Base-by-base conservation (phyloP, 2,329 filamentous ascomycete genomes). In the Coniosporium tulheliwenetii region DNA sequence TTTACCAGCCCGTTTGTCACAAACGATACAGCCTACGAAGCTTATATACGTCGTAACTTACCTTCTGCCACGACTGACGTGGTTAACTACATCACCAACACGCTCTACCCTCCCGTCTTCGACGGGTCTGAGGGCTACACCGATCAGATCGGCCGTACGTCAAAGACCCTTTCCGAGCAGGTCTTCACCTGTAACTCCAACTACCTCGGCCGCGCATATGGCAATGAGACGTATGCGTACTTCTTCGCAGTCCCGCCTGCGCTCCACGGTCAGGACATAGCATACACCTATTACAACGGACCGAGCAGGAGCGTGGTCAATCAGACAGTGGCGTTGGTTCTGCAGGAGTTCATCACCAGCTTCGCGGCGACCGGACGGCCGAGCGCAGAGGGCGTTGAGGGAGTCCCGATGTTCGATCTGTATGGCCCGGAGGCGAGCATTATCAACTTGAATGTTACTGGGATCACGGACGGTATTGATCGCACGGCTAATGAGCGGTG, bases 271-370 rank as follows among this genome's bases (percentile, higher is more conserved):
- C 52, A 62, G 39, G 73, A 77, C 46, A 47, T 72, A 3, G 44
- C 60, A 0, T 75, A 71, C 47, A 71, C 68, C 1, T 75, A 67
- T 54, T 76, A 64, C 55, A 63, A 66, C 35, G 60, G 56, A 31
- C 38, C 10, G 13, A 39, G 12, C 19, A 26, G 19, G 1, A 32
- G 15, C 15, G 42, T 45, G 31, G 32, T 40, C 10, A 39, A 39
- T 44, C 46, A 46, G 2, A 58, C 56, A 1, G 50, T 65, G 8
- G 66, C 65, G 1, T 45, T 63, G 32, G 60, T 62, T 19, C 47
- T 69, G 49, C 65, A 69, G 48, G 54, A 66, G 12, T 67, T 64
- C 46, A 63, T 67, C 40, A 61, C 60, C 5, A 57, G 53, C 38
- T 69, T 67, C 44, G 62, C 62, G 5, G 54, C 55, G 43, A 54